A percentile compares a stretch with the other conserved stretches of the same genome.
These are phyloP conservation scores for Nepenthes alata DNA, from an alignment of 179 eudicot genomes.

Conservation along the genomic window DNA sequence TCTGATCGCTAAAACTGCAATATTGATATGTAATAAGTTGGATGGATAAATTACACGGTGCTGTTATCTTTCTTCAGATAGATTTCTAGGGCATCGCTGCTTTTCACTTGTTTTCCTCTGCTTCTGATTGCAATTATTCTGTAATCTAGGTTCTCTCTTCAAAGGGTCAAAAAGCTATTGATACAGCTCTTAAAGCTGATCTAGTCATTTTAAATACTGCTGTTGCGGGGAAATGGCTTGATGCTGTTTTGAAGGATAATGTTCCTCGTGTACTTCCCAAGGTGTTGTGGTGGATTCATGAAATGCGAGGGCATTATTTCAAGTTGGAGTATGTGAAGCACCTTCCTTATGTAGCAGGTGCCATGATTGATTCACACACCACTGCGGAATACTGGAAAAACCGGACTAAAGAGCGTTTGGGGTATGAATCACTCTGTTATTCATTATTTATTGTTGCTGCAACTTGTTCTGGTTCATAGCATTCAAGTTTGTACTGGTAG, in stretches of 20 bases:
- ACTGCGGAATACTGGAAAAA: constrained; percentile 94
- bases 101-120: neutral
- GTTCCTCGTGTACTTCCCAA: constrained; percentile 83
- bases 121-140: constrained; percentile 2
- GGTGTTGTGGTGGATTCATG: constrained; percentile 98
- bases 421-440: constrained; percentile 27
- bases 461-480: constrained; percentile 2
- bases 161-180: constrained; percentile 75
- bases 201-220: constrained; percentile 86
- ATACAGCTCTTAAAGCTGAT: constrained; percentile 81
- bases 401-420: constrained; percentile 74
- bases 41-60: too few relatives aligned
- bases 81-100: neutral
- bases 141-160: constrained; percentile 51
- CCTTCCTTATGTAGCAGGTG: constrained; percentile 85
- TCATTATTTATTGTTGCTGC: constrained; percentile 2
- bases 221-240: constrained; percentile 96
- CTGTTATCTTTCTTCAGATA: too few relatives aligned
- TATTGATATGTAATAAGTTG: too few relatives aligned
- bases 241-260: constrained; percentile 71
- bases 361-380: constrained; percentile 93
- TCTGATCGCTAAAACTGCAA: too few relatives aligned
- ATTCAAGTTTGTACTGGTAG: neutral
- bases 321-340: constrained; percentile 87
- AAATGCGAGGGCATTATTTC: constrained; percentile 98